A percentile compares a stretch with the other conserved stretches of the same genome.
Conservation (phyloP, 2,329 filamentous ascomycete genomes). For the Pestalotiopsis sp. region DNA sequence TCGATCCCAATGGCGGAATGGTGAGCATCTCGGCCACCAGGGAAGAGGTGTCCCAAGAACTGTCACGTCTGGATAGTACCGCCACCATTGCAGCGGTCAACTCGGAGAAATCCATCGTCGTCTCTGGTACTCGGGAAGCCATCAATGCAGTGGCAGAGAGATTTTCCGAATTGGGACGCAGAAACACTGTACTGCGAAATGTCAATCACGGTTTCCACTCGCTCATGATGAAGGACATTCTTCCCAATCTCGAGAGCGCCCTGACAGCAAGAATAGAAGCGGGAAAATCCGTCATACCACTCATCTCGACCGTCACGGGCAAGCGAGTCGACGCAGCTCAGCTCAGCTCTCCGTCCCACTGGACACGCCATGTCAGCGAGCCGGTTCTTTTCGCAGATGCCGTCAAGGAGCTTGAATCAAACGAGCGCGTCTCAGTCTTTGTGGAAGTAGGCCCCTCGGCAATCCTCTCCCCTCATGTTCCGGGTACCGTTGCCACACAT, state of each 20-base stretch:
- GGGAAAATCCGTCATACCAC: background rate
- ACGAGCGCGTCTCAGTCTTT: slow-evolving; percentile 9
- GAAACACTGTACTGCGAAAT: slow-evolving; percentile 8
- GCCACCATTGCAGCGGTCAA: slow-evolving; percentile 8
- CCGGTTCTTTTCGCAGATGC: slow-evolving; percentile 11
- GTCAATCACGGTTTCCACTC: slow-evolving; percentile 11
- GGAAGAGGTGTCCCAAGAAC: slow-evolving; percentile 2
- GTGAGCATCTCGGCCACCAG: slow-evolving; percentile 2
- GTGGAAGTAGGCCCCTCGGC: slow-evolving; percentile 10
- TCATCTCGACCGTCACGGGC: slow-evolving; percentile 9
- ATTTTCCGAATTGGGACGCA: slow-evolving; percentile 8
- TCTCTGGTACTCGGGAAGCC: slow-evolving; percentile 10
- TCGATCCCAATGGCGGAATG: slow-evolving; percentile 11
- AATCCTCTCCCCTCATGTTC: slow-evolving; percentile 9
- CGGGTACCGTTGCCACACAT: slow-evolving; percentile 8
- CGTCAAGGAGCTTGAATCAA: slow-evolving; percentile 6
- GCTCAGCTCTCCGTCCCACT: background rate
- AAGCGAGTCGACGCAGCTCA: background rate
- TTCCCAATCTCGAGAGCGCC: background rate
- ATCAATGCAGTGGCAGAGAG: slow-evolving; percentile 9
- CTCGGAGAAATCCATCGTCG: slow-evolving; percentile 10
- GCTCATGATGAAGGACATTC: slow-evolving; percentile 9
- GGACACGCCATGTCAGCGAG: slow-evolving; percentile 11
- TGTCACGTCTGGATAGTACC: background rate
- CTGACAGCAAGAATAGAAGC: background rate